phyloP scores from a whole-genome alignment of 2,329 filamentous ascomycete species.

The Colletotrichum salicis region DNA sequence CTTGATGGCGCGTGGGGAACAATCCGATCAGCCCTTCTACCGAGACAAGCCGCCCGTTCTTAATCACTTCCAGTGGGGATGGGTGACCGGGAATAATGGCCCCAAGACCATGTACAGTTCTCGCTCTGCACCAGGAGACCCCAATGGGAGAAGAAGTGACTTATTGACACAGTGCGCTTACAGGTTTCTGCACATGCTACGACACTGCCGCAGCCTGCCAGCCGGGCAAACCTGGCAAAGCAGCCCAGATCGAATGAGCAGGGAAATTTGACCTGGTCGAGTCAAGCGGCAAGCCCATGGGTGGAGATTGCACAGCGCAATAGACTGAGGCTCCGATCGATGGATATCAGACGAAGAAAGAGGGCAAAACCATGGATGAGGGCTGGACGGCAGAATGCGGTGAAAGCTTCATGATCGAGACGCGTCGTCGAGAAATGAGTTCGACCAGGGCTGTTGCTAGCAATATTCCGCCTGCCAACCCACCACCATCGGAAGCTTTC shows the following conservation, averaged over 20 bases:
- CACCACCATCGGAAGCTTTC: neutral
- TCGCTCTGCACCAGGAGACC: neutral
- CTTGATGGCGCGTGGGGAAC: neutral
- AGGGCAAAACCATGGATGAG: neutral
- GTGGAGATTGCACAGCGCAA: slow-evolving; percentile 2
- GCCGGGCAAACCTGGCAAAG: slow-evolving; percentile 21
- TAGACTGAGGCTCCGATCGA: neutral
- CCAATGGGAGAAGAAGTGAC: slow-evolving; percentile 12
- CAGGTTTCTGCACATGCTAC: neutral
- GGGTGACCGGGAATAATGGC: neutral
- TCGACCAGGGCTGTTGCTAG: neutral
- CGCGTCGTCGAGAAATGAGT: neutral
- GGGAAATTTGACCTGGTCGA: slow-evolving; percentile 6
- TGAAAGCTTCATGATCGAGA: neutral
- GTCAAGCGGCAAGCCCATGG: slow-evolving; percentile 2
- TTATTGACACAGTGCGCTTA: neutral
- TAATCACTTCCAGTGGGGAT: neutral
- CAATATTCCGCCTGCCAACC: neutral
- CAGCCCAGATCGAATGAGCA: neutral
- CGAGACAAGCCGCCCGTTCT: neutral
- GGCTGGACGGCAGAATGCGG: neutral
- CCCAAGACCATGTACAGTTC: neutral
- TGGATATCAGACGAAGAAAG: slow-evolving; percentile 8
- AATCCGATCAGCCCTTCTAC: neutral
- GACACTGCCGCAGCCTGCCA: neutral